phyloP scores from a whole-genome alignment of 805 yeast genomes.

The Wickerhamomyces tratensis region DNA sequence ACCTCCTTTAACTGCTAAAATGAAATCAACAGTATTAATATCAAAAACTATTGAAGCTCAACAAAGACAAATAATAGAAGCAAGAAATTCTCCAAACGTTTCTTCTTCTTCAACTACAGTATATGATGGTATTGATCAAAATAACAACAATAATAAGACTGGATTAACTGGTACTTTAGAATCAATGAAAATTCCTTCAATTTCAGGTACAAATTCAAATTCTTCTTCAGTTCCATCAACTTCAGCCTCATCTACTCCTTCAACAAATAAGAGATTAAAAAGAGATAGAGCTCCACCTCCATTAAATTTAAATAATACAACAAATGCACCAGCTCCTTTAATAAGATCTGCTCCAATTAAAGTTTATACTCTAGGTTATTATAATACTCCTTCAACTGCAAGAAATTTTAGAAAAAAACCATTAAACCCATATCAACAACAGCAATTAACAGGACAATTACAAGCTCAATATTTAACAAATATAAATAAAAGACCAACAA shows the following conservation, averaged over 20 bases:
- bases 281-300: conserved; percentile 22
- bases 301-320: conserved; percentile 11
- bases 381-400: neutral
- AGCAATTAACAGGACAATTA: neutral
- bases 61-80: conserved; percentile 18
- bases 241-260: too few species aligned
- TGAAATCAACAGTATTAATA: conserved; percentile 17
- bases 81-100: conserved; percentile 7
- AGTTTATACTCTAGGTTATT: neutral
- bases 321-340: conserved; percentile 12
- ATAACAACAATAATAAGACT: neutral
- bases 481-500: neutral
- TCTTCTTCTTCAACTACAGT: too few species aligned
- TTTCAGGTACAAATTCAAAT: conserved; percentile 2
- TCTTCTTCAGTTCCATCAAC: too few species aligned
- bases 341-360: conserved; percentile 25
- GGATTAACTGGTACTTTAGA: conserved; percentile 11
- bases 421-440: neutral
- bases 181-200: conserved; percentile 10
- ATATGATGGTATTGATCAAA: neutral
- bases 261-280: conserved; percentile 14
- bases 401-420: neutral
- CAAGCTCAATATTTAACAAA: neutral
- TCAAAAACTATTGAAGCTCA: conserved; percentile 18
- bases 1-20: conserved; percentile 18